These are phyloP conservation scores for Colletotrichum destructivum DNA, from an alignment of 2,329 filamentous ascomycete genomes.

Conservation along the genomic window DNA sequence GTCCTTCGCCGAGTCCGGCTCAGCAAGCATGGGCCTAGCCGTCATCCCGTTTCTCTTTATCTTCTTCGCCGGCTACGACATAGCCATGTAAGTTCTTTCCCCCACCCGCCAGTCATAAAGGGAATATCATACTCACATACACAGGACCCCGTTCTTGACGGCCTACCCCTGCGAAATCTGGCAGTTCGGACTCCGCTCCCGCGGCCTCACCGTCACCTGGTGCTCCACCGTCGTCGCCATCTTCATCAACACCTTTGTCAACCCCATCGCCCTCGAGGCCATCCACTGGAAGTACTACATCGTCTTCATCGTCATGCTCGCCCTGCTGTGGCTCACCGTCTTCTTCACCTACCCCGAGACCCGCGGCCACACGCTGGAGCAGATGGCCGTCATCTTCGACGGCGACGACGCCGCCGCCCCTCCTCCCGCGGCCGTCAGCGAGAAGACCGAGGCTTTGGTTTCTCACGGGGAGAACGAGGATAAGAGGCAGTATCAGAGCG, in stretches of 20 bases:
- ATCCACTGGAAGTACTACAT: constrained; percentile 63
- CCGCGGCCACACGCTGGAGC: constrained; percentile 37
- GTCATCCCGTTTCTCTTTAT: constrained; percentile 58
- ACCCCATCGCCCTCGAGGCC: constrained; percentile 58
- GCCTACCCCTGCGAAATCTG: constrained; percentile 40
- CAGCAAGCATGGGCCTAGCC: constrained; percentile 45
- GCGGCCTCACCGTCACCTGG: constrained; percentile 31
- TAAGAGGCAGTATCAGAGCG: constrained; percentile 7
- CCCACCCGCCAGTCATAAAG: fast-evolving
- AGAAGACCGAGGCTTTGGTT: constrained; percentile 32
- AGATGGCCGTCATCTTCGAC: constrained; percentile 39
- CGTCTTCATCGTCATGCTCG: constrained; percentile 57
- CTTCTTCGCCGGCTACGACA: constrained; percentile 52
- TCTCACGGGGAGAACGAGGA: constrained; percentile 13
- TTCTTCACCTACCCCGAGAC: constrained; percentile 39
- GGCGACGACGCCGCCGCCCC: constrained; percentile 30
- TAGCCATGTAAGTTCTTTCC: constrained; percentile 31
- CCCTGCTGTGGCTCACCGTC: constrained; percentile 22
- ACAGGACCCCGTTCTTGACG: constrained; percentile 26
- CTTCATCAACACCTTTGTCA: constrained; percentile 54
- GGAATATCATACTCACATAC: neutral
- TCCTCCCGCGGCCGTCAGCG: constrained; percentile 20
- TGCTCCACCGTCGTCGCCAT: constrained; percentile 34
- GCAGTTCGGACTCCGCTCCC: constrained; percentile 35
- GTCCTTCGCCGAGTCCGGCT: constrained; percentile 43